Evolutionary conservation across 108 stramenopile genomes (phyloP), one percentile per base, ranked within the genome.

Genomic region (Schizochytrium sp.): DNA sequence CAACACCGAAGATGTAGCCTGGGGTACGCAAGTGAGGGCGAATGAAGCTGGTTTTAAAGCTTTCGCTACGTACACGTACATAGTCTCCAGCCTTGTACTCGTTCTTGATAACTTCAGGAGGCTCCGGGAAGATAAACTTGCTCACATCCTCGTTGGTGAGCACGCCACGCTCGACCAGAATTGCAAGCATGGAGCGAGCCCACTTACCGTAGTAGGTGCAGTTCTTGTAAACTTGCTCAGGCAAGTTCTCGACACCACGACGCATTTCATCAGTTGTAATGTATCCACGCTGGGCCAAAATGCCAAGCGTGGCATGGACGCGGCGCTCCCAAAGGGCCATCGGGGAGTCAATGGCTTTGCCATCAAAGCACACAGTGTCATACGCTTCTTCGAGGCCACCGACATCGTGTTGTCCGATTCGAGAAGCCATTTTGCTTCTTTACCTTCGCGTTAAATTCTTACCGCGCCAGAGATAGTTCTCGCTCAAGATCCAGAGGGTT

Each of bases 261-360:
- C 76, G 76, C 76, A 83, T 83, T 53, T 83, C 76, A 55, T 83
- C 76, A 47, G 53, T 55, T n/a, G 50, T 83, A 38, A 83, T 49
- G 50, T 55, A 53, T 13, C 28, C 28, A 10, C 53, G 47, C 50
- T 55, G 47, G 28, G 76, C 76, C 45, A 83, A 53, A 2, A 83
- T 55, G 12, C 50, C 76, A 8, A 83, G 76, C 47, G 53, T 49
- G 17, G 76, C 47, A 53, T 83, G 76, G 12, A 83, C 53, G 47
- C 53, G 76, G 5, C 53, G 47, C 47, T 83, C 76, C 76, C 76
- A 83, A 5, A 83, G 53, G 15, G 53, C 76, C 3, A 40, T 38
- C 76, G 76, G 76, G 50, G 76, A 47, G 76, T 83, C 76, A 13
- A 83, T 53, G 45, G 50, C 47, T 40, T 83, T 53, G 49, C 50